Base-by-base conservation (phyloP, 495 filamentous ascomycete genomes). In the Talaromyces adpressus region DNA sequence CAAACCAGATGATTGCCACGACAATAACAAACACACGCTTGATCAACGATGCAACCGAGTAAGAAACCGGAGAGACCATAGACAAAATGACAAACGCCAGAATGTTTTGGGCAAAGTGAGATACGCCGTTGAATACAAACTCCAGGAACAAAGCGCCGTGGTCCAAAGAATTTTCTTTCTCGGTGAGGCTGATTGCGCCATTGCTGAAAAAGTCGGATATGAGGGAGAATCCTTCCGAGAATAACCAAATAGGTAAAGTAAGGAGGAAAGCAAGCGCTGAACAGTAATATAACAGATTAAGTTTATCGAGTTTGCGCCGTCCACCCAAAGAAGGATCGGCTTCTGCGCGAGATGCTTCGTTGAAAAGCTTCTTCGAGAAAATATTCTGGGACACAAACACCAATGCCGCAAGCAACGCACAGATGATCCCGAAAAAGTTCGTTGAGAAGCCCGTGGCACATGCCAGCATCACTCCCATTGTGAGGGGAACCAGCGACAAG, bases 321-420 rank as follows among this genome's bases (percentile, higher is more conserved):
- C 81, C 84, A 20, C 72, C 75, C 30, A 72, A 72, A 32, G 79
- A 72, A 2, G 85, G 82, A 20, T 95, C 88, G 16, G 86, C 83
- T 73, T 97, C 92, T 2, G 89, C 87, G 20, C 83, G 83, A 8
- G 91, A 89, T 25, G 89, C 92, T 73, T 97, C 92, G 72, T 97
- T 98, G 82, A 99, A 99, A n/a, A 99, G 84, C 62, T 91, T 91
- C 73, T 99, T 99, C 16, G 93, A 97, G 67, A 97, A 97, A 62
- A 99, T 99, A 71, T 99, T 99, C 71, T 99, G 94, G 0, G 92
- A 96, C 16, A 99, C 94, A 71, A 99, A 99, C 65, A 99, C 90
- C 36, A 98, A 76, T 39, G 95, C 90, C 29, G 89, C 91, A 18
- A 90, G 78, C 36, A 98, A 87, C 29, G 94, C 95, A 69, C 90